Conservation (phyloP, 1,284 basidiomycete genomes). For the Rhodotorula sp. region DNA sequence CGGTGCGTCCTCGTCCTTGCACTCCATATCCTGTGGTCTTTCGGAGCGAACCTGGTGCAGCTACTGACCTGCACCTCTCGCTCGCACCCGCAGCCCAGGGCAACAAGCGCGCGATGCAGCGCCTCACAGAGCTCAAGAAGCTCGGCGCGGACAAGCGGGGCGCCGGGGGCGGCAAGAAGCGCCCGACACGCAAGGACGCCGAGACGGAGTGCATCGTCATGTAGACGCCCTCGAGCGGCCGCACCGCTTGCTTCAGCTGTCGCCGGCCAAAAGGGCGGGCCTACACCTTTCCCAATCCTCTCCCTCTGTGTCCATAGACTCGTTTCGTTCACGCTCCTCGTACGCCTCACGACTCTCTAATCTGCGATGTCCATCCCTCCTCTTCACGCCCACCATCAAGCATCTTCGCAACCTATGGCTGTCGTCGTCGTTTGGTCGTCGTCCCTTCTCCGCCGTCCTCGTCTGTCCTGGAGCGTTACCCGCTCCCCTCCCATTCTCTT, state of each 20-base stretch:
- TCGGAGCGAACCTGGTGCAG: not conserved
- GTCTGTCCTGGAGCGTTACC: too few relatives aligned
- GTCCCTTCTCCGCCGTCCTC: not conserved
- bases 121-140: slow-evolving; percentile 73
- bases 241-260: too few relatives aligned
- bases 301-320: not conserved
- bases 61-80: not conserved
- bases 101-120: slow-evolving; percentile 91
- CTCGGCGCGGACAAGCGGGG: slow-evolving; percentile 45
- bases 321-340: not conserved
- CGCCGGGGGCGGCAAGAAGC: slow-evolving; percentile 56
- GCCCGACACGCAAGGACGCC: slow-evolving; percentile 88
- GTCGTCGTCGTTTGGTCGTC: not conserved
- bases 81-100: slow-evolving; percentile 69
- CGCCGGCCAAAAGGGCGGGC: not conserved
- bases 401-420: not conserved
- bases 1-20: slow-evolving; percentile 61
- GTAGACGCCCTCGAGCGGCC: slow-evolving; percentile 2
- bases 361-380: not conserved
- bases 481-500: not conserved
- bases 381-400: not conserved
- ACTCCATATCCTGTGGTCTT: too few relatives aligned
- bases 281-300: not conserved
- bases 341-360: not conserved
- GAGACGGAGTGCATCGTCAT: slow-evolving; percentile 83